Evolutionary conservation across 2,329 filamentous ascomycete species (phyloP).

Genomic region (Penicillium decumbens): DNA sequence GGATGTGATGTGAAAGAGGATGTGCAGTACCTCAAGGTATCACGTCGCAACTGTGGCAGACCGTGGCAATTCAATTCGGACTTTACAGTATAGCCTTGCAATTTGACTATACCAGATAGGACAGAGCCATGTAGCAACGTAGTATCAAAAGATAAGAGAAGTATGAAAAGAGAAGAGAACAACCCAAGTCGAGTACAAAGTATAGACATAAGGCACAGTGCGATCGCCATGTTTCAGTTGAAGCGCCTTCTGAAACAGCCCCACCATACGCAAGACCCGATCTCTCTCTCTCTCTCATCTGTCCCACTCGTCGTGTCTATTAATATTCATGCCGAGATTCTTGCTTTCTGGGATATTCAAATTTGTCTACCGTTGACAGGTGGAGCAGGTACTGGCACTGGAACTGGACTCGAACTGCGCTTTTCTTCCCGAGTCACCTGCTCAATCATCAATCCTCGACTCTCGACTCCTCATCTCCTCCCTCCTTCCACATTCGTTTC

Average conservation of each 20-base stretch:
- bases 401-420: neutral
- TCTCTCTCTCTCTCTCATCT: constrained; percentile 12
- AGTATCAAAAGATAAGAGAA: neutral
- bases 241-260: constrained; percentile 28
- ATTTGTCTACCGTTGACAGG: constrained; percentile 4
- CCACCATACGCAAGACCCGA: constrained; percentile 19
- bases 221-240: constrained; percentile 18
- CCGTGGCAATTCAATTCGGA: neutral
- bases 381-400: constrained; percentile 4
- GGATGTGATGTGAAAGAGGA: neutral
- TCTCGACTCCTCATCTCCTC: constrained; percentile 3
- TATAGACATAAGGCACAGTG: neutral
- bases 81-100: neutral
- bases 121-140: too few species aligned
- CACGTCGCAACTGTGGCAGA: neutral
- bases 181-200: neutral
- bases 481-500: constrained; percentile 9
- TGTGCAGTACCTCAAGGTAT: neutral
- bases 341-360: neutral
- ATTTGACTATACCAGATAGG: neutral
- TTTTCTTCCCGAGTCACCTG: constrained; percentile 16
- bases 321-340: constrained; percentile 16
- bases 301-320: constrained; percentile 19
- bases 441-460: neutral
- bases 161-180: neutral